These are phyloP conservation scores for Puccinia brachypodii DNA, from an alignment of 1,284 basidiomycete species.

Conservation along the genomic window DNA sequence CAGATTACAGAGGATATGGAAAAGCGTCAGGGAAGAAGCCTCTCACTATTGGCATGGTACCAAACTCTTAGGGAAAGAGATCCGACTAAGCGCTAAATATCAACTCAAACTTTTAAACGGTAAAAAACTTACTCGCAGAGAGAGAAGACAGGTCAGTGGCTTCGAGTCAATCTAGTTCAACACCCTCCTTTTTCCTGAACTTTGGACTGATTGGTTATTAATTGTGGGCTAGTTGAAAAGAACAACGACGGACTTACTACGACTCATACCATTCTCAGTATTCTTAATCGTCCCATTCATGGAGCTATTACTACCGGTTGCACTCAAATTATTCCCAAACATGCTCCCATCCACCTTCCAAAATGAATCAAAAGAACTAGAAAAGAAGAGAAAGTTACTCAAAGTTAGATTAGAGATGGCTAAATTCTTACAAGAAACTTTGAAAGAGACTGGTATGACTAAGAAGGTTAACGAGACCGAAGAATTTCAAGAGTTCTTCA, in stretches of 20 bases:
- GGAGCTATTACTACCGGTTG: conserved; percentile 95
- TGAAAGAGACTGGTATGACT: conserved; percentile 84
- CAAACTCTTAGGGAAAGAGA: conserved; percentile 90
- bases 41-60: conserved; percentile 97
- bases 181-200: background rate
- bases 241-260: conserved; percentile 86
- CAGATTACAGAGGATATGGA: conserved; percentile 65
- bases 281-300: conserved; percentile 97
- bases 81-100: conserved; percentile 81
- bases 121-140: conserved; percentile 83
- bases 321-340: conserved; percentile 95
- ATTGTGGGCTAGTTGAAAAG: conserved; percentile 69
- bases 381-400: conserved; percentile 93
- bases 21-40: conserved; percentile 90
- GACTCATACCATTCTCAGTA: conserved; percentile 90
- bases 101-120: conserved; percentile 91
- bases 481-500: conserved; percentile 99
- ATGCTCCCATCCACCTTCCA: conserved; percentile 99
- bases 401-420: conserved; percentile 97
- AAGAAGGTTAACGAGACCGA: conserved; percentile 85
- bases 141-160: conserved; percentile 77
- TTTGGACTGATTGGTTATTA: background rate
- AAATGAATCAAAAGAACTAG: conserved; percentile 82
- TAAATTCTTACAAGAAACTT: conserved; percentile 97
- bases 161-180: background rate